Percentiles rank a stretch among this genome's conserved stretches.
Evolutionary conservation across 2,329 filamentous ascomycete species (phyloP).

Genomic region (Pseudopyricularia cyperi): DNA sequence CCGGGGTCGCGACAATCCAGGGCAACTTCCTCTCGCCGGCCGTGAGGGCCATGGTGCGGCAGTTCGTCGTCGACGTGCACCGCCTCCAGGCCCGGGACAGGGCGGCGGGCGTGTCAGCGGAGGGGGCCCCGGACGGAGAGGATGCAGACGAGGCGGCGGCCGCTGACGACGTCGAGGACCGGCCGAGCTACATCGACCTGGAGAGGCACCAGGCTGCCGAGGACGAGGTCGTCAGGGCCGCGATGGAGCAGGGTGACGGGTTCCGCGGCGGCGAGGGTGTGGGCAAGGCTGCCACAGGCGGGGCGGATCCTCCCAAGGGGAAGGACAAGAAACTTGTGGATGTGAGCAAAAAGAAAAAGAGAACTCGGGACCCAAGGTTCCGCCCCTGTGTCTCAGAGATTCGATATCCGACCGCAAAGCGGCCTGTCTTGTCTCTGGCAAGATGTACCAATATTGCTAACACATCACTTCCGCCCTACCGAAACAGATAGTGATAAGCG

Average conservation of each 20-base stretch:
- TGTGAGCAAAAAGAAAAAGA: constrained; percentile 24
- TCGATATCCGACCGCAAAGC: too few species aligned
- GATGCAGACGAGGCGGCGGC: constrained; percentile 8
- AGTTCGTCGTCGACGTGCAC: constrained; percentile 54
- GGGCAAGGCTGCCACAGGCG: background rate
- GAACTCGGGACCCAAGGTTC: too few species aligned
- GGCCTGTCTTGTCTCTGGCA: too few species aligned
- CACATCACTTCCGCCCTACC: background rate
- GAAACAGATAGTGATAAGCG: constrained; percentile 70
- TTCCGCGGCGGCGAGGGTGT: background rate
- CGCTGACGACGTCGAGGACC: constrained; percentile 19
- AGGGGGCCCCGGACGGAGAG: background rate
- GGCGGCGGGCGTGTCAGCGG: constrained; percentile 3
- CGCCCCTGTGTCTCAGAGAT: background rate
- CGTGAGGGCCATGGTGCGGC: constrained; percentile 65
- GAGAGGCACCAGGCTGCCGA: constrained; percentile 33
- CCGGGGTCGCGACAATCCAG: constrained; percentile 87
- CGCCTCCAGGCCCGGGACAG: constrained; percentile 12
- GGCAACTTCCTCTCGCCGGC: constrained; percentile 73
- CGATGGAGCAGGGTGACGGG: constrained; percentile 2
- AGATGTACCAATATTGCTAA: background rate
- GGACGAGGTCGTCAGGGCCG: constrained; percentile 12
- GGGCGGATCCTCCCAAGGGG: constrained; percentile 9
- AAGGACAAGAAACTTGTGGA: constrained; percentile 49
- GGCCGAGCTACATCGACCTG: constrained; percentile 52